Evolutionary conservation across 768 basidiomycete species (phyloP), one percentile per base, ranked within the genome.

Genomic region (Asterophora lycoperdoides): DNA sequence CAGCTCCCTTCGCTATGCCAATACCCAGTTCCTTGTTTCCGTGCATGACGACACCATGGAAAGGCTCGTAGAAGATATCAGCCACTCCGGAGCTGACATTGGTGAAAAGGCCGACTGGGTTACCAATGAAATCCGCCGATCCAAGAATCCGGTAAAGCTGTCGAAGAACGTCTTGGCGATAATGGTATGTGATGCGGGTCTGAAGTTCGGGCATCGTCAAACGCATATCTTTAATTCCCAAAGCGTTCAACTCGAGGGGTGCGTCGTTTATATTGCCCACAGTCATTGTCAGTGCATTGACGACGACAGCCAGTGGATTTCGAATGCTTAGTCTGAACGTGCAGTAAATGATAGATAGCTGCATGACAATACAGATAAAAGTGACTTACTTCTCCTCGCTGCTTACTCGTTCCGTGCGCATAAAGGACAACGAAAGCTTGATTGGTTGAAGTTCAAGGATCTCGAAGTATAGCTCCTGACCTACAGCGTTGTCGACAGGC

Each of bases 21-120:
- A 93, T 84, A 3, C 94, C 96, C 20, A 98, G 68, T 49, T 97
- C 95, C 60, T 84, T 86, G 66, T 94, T 95, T 2, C 95, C 95
- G 59, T 93, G 93, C 80, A 95, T 89, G 48, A 99, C 88, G 26
- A 94, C 89, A 29, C 94, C 94, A 49, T 93, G 86, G 74, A 94
- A 96, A 1, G 96, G 96, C 65, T 97, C 95, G 56, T 98, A 96
- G 75, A 99, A 98, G 56, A 98, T 94, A 65, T 99, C 96, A 45
- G 89, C 89, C 5, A 98, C 90, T 9, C 96, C 96, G 23, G 93
- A 96, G 61, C 92, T 95, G 61, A 99, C 93, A 61, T 98, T 98
- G 42, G 89, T 95, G 75, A 99, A 98, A 37, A 99, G 76, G 8
- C 96, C 96, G 38, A 98, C 93, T 4, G 95, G 95, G 63, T 94